phyloP scores from a whole-genome alignment of 2,329 filamentous ascomycete species.

The Bipolaris bicolor region DNA sequence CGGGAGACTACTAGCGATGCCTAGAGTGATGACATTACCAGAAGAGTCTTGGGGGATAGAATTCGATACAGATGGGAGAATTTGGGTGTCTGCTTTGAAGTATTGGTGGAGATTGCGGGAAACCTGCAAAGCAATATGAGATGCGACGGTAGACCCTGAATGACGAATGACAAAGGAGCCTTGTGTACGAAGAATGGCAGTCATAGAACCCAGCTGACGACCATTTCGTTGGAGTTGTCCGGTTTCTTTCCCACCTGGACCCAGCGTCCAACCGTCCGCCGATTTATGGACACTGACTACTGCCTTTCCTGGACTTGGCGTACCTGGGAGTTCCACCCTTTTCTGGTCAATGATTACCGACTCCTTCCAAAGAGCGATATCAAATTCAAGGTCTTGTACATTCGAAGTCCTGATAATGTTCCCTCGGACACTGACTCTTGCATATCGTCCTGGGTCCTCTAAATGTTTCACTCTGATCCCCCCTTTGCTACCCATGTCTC shows the following conservation, averaged over 20 bases:
- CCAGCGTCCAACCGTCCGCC: slow-evolving; percentile 13
- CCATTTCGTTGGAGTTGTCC: slow-evolving; percentile 46
- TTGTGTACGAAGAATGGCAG: slow-evolving; percentile 59
- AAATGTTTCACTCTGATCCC: slow-evolving; percentile 60
- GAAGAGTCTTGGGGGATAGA: slow-evolving; percentile 3
- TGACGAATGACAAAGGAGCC: slow-evolving; percentile 55
- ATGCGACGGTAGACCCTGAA: slow-evolving; percentile 33
- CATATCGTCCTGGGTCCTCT: slow-evolving; percentile 57
- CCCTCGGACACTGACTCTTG: slow-evolving; percentile 54
- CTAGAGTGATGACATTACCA: slow-evolving; percentile 57
- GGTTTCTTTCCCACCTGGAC: neutral
- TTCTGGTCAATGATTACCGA: slow-evolving; percentile 33
- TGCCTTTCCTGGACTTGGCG: neutral
- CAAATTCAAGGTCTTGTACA: slow-evolving; percentile 39
- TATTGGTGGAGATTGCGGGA: slow-evolving; percentile 65
- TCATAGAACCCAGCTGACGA: slow-evolving; percentile 59
- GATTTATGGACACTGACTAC: slow-evolving; percentile 2
- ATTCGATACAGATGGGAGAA: slow-evolving; percentile 32
- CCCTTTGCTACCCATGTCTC: slow-evolving; percentile 59
- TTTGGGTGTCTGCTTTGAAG: slow-evolving; percentile 59
- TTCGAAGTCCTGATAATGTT: slow-evolving; percentile 43
- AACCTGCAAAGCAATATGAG: slow-evolving; percentile 58
- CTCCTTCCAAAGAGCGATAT: slow-evolving; percentile 22
- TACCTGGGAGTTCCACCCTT: slow-evolving; percentile 16
- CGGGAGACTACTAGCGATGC: slow-evolving; percentile 36